Evolutionary conservation across 2,329 filamentous ascomycete species (phyloP).

Genomic region (Immersiporthe knoxdaviesiana): DNA sequence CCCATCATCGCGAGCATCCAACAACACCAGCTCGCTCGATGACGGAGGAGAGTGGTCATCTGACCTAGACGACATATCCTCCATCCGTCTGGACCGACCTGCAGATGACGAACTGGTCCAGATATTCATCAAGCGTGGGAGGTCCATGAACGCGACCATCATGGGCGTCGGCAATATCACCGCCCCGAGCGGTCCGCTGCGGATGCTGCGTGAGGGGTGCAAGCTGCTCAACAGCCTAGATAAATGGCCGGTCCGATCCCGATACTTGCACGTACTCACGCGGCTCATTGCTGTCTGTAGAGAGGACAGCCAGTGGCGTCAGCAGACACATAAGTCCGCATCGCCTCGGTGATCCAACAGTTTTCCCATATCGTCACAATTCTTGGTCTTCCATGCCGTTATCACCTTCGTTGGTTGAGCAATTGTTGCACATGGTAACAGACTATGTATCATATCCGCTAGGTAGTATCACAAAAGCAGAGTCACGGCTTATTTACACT

Average conservation of each 20-base stretch:
- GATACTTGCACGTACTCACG: constrained; percentile 11
- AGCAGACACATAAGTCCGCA: not conserved
- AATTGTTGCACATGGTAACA: too few species aligned
- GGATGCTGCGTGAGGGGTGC: constrained; percentile 29
- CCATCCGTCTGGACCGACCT: constrained; percentile 57
- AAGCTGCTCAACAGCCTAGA: constrained; percentile 25
- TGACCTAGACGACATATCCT: constrained; percentile 36
- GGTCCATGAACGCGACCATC: constrained; percentile 52
- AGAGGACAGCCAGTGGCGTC: constrained; percentile 6
- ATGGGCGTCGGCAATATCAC: constrained; percentile 54
- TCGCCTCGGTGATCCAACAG: not conserved
- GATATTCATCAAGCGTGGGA: constrained; percentile 54
- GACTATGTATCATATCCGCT: too few species aligned
- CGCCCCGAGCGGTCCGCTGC: constrained; percentile 28
- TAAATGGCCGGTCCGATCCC: constrained; percentile 18
- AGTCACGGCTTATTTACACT: too few species aligned
- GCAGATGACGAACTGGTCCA: constrained; percentile 60
- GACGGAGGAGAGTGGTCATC: constrained; percentile 15
- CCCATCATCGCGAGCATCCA: constrained; percentile 15
- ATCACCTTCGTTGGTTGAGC: not conserved
- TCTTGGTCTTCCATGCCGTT: too few species aligned
- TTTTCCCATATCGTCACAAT: not conserved
- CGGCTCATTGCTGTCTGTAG: constrained; percentile 15
- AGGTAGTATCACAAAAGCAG: too few species aligned
- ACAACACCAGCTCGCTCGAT: constrained; percentile 9